Evolutionary conservation across 352 stramenopile genomes (phyloP).

Genomic region (Globisporangium megalacanthum): DNA sequence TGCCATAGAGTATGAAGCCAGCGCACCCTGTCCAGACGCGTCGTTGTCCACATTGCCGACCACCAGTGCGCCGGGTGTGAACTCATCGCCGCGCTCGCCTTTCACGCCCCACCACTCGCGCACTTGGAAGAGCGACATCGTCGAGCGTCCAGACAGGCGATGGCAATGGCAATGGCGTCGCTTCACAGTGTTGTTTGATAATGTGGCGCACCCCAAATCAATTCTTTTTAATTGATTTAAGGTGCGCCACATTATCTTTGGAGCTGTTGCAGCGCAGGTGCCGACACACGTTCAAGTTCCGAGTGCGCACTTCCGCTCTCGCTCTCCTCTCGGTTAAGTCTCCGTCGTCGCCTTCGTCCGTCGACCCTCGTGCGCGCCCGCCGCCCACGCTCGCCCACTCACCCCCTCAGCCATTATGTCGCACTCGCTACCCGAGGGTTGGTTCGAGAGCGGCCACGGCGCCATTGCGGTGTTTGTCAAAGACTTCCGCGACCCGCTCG

Average conservation of each 20-base stretch:
- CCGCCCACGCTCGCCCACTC: background rate
- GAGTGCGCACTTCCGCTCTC: background rate
- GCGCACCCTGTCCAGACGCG: conserved; percentile 35
- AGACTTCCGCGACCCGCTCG: conserved; percentile 75
- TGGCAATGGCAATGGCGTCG: no score
- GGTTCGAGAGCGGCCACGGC: conserved; percentile 72
- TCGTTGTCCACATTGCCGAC: conserved; percentile 89
- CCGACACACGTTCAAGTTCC: no score
- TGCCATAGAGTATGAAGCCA: background rate
- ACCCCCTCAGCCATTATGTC: conserved; percentile 23
- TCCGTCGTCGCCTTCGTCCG: background rate
- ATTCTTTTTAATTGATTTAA: no score
- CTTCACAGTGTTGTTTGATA: no score
- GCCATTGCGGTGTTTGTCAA: conserved; percentile 67
- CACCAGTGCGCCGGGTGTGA: conserved; percentile 60
- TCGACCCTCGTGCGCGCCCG: background rate
- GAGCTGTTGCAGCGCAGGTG: no score
- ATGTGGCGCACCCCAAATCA: no score
- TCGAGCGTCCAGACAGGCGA: background rate
- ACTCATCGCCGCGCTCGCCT: conserved; percentile 75
- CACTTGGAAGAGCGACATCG: conserved; percentile 89
- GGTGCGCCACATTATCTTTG: no score
- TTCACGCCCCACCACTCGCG: conserved; percentile 85
- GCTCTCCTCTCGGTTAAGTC: no score
- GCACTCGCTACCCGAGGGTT: conserved; percentile 65